Percentiles rank a stretch among this genome's conserved stretches.
phyloP scores from a whole-genome alignment of 163 green algal genomes.

The Scenedesmus sp. region DNA sequence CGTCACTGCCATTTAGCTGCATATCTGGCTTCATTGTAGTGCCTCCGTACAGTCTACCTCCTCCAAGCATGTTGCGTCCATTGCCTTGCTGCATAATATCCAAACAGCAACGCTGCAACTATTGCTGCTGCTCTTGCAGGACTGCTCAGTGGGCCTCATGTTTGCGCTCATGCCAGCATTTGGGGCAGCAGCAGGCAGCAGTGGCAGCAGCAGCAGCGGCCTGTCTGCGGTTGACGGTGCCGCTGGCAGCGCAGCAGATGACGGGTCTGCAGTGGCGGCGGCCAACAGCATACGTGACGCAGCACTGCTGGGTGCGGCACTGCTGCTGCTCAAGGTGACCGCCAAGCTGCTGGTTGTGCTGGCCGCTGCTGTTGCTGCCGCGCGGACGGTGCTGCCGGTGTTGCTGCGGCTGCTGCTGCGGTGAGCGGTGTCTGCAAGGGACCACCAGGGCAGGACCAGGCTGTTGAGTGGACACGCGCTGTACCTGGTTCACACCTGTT shows the following conservation, averaged over 20 bases:
- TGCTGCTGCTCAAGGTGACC: constrained; percentile 59
- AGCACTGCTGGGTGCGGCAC: constrained; percentile 26
- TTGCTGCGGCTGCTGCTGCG: constrained; percentile 54
- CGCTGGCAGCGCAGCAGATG: background rate
- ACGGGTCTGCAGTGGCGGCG: background rate
- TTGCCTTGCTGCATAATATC: constrained; percentile 56
- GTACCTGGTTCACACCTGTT: too few relatives aligned
- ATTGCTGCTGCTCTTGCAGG: constrained; percentile 67
- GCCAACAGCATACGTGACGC: constrained; percentile 28
- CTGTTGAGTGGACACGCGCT: background rate
- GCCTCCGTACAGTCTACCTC: too few relatives aligned
- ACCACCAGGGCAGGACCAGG: background rate
- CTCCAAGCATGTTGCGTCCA: too few relatives aligned
- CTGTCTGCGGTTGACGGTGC: background rate
- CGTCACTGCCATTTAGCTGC: too few relatives aligned
- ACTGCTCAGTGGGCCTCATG: constrained; percentile 94
- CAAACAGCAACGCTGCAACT: background rate
- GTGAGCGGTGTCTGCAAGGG: background rate
- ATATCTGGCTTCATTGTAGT: too few relatives aligned
- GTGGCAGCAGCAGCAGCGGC: constrained; percentile 17
- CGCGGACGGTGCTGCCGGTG: constrained; percentile 55
- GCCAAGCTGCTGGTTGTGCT: constrained; percentile 60
- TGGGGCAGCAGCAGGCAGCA: constrained; percentile 51
- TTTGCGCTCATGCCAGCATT: constrained; percentile 95
- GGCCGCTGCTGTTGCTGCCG: constrained; percentile 39